A percentile compares a stretch with the other conserved stretches of the same genome.
These are phyloP conservation scores for Alternaria ethzedia DNA, from an alignment of 2,329 filamentous ascomycete species.

Conservation along the genomic window DNA sequence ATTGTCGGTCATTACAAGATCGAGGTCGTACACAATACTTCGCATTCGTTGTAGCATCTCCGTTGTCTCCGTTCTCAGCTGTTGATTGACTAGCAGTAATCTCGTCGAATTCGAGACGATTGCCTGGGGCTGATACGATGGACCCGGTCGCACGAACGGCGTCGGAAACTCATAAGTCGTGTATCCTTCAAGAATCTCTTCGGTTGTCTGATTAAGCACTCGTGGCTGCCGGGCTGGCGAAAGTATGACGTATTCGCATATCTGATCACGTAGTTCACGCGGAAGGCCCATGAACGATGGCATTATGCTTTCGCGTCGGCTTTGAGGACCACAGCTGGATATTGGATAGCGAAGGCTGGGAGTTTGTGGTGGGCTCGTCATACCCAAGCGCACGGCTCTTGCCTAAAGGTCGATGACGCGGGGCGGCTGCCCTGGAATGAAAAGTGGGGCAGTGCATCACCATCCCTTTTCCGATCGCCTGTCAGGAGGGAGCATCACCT, in stretches of 20 bases:
- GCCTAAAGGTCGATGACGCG: neutral
- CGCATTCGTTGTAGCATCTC: conserved; percentile 1
- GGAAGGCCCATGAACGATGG: conserved; percentile 12
- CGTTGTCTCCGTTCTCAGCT: conserved; percentile 16
- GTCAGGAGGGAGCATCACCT: neutral
- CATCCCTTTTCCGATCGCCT: neutral
- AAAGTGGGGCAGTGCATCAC: neutral
- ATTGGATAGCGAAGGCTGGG: neutral
- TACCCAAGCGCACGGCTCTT: neutral
- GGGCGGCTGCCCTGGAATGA: neutral
- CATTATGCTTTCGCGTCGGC: neutral
- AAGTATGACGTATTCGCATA: conserved; percentile 15
- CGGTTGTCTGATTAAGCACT: conserved; percentile 3
- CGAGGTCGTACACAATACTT: conserved; percentile 12
- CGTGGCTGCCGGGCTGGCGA: conserved; percentile 2
- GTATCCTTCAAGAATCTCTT: neutral
- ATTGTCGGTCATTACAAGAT: conserved; percentile 21
- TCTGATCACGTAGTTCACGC: conserved; percentile 25
- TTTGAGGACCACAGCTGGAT: neutral
- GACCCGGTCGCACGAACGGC: neutral
- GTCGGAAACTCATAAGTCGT: neutral
- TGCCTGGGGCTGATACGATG: neutral
- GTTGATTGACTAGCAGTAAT: conserved; percentile 18
- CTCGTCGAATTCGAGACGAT: conserved; percentile 5
- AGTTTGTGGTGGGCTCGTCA: neutral